A percentile compares a stretch with the other conserved stretches of the same genome.
Evolutionary conservation across 169 alveolate genomes (phyloP).

Genomic region (Ichthyophthirius multifiliis): DNA sequence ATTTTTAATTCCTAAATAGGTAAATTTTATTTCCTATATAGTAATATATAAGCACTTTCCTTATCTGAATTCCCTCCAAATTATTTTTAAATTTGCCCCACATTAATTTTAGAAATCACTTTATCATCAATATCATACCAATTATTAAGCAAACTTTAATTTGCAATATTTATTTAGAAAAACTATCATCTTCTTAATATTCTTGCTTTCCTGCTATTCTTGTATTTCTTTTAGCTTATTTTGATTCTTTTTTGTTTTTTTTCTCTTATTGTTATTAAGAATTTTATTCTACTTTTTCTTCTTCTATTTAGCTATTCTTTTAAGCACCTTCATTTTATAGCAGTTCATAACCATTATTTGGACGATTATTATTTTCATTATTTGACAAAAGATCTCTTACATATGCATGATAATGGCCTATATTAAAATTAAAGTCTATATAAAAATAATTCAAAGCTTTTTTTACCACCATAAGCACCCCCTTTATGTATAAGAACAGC

Average conservation of each 20-base stretch:
- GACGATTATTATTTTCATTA: constrained; percentile 60
- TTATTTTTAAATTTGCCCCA: constrained; percentile 56
- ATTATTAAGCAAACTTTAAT: constrained; percentile 53
- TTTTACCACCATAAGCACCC: constrained; percentile 68
- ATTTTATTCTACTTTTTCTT: not conserved
- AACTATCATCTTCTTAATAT: not conserved
- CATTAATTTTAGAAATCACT: constrained; percentile 57
- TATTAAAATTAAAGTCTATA: not conserved
- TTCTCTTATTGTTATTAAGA: constrained; percentile 11
- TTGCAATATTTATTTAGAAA: constrained; percentile 69
- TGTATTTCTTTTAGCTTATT: not conserved
- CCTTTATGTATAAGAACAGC: constrained; percentile 82
- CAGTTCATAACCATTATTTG: no score
- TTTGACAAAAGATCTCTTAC: constrained; percentile 74
- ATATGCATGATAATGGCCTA: constrained; percentile 76
- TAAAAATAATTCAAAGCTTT: not conserved
- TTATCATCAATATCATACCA: constrained; percentile 86
- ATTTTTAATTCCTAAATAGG: constrained; percentile 3
- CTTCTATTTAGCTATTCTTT: not conserved
- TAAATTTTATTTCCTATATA: constrained; percentile 57
- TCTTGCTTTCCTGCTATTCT: constrained; percentile 11
- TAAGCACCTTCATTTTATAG: not conserved
- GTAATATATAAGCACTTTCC: constrained; percentile 78
- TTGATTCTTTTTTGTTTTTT: constrained; percentile 16
- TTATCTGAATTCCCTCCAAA: constrained; percentile 56